phyloP scores from a whole-genome alignment of 1,284 basidiomycete genomes.

The Ganoderma boninense region DNA sequence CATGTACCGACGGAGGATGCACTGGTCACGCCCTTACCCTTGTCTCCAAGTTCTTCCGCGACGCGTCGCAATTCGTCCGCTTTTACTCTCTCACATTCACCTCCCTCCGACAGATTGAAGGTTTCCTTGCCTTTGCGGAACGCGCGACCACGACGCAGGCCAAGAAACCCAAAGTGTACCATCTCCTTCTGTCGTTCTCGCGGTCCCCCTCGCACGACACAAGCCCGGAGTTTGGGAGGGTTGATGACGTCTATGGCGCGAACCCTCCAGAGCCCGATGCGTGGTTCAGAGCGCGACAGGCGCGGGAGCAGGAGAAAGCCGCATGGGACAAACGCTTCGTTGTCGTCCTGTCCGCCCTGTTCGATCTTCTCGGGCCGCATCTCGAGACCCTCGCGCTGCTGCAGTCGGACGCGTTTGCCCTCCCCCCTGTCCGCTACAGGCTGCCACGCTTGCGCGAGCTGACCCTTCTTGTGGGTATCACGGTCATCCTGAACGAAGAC shows the following conservation, averaged over 20 bases:
- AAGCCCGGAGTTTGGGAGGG: slow-evolving; percentile 1
- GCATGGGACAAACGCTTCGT: slow-evolving; percentile 27
- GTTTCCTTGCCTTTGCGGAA: slow-evolving; percentile 17
- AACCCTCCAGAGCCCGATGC: slow-evolving; percentile 4
- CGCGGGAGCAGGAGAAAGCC: slow-evolving; percentile 29
- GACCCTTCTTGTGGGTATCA: slow-evolving; percentile 29
- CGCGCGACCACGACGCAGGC: background rate
- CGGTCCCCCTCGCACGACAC: slow-evolving; percentile 1
- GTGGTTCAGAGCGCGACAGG: slow-evolving; percentile 23
- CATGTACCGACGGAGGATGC: slow-evolving; percentile 29
- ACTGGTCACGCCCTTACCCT: slow-evolving; percentile 26
- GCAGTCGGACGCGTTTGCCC: slow-evolving; percentile 25
- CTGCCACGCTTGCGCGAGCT: slow-evolving; percentile 30
- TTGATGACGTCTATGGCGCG: slow-evolving; percentile 1
- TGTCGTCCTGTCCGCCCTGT: slow-evolving; percentile 20
- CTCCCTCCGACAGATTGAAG: slow-evolving; percentile 24
- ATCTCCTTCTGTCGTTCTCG: slow-evolving; percentile 28
- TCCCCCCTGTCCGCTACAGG: slow-evolving; percentile 18
- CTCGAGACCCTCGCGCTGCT: slow-evolving; percentile 28
- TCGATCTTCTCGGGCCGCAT: slow-evolving; percentile 22
- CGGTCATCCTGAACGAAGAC: slow-evolving; percentile 22
- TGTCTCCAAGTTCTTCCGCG: slow-evolving; percentile 27
- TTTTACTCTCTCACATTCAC: slow-evolving; percentile 23
- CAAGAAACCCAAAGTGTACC: slow-evolving; percentile 18
- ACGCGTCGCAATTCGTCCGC: slow-evolving; percentile 23